Evolutionary conservation across 192 early-diverging fungal species (phyloP), one percentile per base, ranked within the genome.

Genomic region (Linderina pennispora): DNA sequence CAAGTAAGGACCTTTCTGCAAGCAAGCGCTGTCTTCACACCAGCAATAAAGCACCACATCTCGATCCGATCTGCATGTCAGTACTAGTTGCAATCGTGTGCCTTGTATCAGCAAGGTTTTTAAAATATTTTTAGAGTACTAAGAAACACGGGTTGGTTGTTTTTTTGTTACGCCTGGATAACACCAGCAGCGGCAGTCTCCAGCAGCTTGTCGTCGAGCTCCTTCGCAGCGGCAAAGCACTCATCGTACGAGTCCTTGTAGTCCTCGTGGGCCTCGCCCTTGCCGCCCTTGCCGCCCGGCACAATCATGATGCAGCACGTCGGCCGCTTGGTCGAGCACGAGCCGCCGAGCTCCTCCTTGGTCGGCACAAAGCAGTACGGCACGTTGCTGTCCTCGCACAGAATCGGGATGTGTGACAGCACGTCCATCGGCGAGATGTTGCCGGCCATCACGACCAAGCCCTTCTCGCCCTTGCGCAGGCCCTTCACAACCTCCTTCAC

Each of bases 401-500:
- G 71, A 26, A 99, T 86, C 25, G 97, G 97, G 28, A 99, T 76
- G 62, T 99, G 97, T 32, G 97, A 87, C 46, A 99, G 89, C 46
- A 97, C 91, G 64, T 99, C 97, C 36, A 97, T 80, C 21, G 97
- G 97, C 19, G 89, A 91, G 55, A 96, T 89, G 70, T 99, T 92
- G 37, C 92, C 94, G 14, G 97, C 94, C 64, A 99, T 83, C 19
- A 99, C 69, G 17, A 97, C 94, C 49, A 97, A 48, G 4, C 90
- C 96, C 79, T 96, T 94, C 43, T 84, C 76, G 43, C 91, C 90
- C 80, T 99, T 99, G 38, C 92, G 80, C 59, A 99, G 77, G 50
- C 84, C 90, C 79, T 97, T 97, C 34, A 91, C 88, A 22, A 97
- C 92, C 71, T 99, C 97, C 80, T 97, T 97, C 16, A 97, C 91